Evolutionary conservation across 73 alveolate genomes (phyloP).

Genomic region (Paramecium sexaurelia): DNA sequence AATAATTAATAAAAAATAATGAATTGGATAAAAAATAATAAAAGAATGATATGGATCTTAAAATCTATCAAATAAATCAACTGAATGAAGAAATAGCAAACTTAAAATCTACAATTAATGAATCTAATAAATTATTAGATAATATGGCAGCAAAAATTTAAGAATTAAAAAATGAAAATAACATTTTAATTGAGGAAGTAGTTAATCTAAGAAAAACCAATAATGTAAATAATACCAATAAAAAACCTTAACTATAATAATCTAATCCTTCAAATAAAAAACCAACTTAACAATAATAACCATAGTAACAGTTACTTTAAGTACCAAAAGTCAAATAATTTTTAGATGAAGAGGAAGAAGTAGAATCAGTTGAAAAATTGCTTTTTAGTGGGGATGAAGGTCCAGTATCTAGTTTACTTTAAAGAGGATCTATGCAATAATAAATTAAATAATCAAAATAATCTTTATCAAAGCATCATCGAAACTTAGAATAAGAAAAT

Average conservation of each 20-base stretch:
- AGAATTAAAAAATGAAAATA: constrained; percentile 20
- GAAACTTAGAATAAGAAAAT: constrained; percentile 17
- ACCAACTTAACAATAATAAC: neutral
- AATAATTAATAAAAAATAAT: neutral
- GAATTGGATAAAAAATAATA: constrained; percentile 30
- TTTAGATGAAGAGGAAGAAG: constrained; percentile 38
- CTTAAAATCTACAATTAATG: neutral
- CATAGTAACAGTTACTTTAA: neutral
- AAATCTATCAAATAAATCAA: neutral
- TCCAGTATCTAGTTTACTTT: neutral
- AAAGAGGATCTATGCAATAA: neutral
- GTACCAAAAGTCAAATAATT: neutral
- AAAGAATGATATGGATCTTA: neutral
- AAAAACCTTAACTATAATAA: neutral
- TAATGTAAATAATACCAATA: neutral
- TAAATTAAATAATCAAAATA: neutral
- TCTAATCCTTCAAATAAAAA: neutral
- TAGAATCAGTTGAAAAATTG: neutral
- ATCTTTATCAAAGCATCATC: neutral
- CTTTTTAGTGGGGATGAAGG: constrained; percentile 53
- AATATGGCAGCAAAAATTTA: constrained; percentile 26
- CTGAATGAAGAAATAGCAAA: neutral
- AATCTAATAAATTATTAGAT: constrained; percentile 24
- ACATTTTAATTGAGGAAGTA: constrained; percentile 7
- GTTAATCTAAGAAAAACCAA: neutral